Evolutionary conservation across 2,329 filamentous ascomycete species (phyloP).

Genomic region (Aureobasidium sp.): DNA sequence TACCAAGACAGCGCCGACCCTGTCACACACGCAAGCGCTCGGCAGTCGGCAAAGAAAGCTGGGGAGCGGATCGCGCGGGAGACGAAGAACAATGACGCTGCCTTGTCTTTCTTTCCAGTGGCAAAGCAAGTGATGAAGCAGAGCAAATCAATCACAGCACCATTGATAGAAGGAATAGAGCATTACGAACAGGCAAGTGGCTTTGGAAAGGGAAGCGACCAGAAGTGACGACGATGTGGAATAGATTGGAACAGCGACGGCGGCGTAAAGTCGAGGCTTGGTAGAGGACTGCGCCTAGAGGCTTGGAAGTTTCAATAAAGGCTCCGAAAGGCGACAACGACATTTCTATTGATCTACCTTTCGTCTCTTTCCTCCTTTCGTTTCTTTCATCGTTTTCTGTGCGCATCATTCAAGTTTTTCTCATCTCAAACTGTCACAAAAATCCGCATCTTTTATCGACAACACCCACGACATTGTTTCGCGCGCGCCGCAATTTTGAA

Average conservation of each 20-base stretch:
- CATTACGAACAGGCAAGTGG: not conserved
- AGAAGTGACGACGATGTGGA: not conserved
- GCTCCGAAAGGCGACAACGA: not conserved
- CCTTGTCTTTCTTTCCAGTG: not conserved
- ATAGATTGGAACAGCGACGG: not conserved
- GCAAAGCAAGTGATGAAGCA: no score
- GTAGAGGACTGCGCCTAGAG: constrained; percentile 8
- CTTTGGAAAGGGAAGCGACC: not conserved
- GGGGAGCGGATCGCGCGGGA: not conserved
- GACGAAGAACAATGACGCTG: not conserved
- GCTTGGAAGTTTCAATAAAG: constrained; percentile 1
- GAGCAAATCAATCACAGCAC: no score
- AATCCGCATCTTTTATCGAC: not conserved
- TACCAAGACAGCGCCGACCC: constrained; percentile 1
- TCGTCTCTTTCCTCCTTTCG: not conserved
- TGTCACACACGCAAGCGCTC: not conserved
- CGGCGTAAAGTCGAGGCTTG: not conserved
- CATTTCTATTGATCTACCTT: not conserved
- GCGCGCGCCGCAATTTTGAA: not conserved
- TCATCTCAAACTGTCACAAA: no score
- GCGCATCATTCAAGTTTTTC: no score
- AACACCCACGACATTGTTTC: not conserved
- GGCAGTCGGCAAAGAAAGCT: not conserved
- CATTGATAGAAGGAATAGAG: not conserved
- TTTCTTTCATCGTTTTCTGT: no score